Conservation (phyloP, 106 monocot genomes). For the Amphibolis antarctica region DNA sequence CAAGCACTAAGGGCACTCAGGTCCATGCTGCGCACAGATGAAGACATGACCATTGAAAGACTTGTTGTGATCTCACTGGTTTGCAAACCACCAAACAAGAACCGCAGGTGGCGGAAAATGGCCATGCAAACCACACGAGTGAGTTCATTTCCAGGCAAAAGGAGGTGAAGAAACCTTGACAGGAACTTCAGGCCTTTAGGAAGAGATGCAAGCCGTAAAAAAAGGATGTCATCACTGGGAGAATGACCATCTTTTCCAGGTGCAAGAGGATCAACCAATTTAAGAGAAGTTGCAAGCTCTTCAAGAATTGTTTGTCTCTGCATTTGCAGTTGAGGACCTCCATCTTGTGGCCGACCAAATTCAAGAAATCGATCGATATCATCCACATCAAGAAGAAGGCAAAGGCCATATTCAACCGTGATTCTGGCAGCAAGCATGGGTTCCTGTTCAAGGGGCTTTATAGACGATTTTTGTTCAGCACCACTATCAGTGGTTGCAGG, state of each 20-base stretch:
- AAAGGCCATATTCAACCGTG: conserved; percentile 19
- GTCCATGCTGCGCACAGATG: conserved; percentile 2
- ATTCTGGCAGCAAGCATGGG: conserved; percentile 26
- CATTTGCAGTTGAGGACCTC: conserved; percentile 13
- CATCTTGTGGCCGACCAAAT: conserved; percentile 14
- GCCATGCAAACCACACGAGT: conserved; percentile 11
- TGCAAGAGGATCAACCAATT: conserved; percentile 13
- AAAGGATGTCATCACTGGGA: conserved; percentile 13
- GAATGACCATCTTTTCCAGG: conserved; percentile 3
- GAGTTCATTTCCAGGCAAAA: conserved; percentile 17
- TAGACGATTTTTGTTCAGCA: conserved; percentile 10
- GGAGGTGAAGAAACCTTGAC: conserved; percentile 19
- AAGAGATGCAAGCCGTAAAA: conserved; percentile 15
- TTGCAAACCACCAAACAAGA: conserved; percentile 4
- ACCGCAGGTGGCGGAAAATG: conserved; percentile 18
- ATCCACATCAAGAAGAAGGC: conserved; percentile 29
- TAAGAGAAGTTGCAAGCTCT: conserved; percentile 12
- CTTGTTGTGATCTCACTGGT: neutral
- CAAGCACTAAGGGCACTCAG: conserved; percentile 15
- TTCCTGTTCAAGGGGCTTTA: conserved; percentile 18
- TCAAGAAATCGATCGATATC: conserved; percentile 18
- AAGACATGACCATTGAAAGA: conserved; percentile 9
- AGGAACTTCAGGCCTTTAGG: conserved; percentile 19
- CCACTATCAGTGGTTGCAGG: conserved; percentile 3
- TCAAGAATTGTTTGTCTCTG: conserved; percentile 15